Conservation (phyloP, 257 asterid species). For the Nyctanthes arbortristis region DNA sequence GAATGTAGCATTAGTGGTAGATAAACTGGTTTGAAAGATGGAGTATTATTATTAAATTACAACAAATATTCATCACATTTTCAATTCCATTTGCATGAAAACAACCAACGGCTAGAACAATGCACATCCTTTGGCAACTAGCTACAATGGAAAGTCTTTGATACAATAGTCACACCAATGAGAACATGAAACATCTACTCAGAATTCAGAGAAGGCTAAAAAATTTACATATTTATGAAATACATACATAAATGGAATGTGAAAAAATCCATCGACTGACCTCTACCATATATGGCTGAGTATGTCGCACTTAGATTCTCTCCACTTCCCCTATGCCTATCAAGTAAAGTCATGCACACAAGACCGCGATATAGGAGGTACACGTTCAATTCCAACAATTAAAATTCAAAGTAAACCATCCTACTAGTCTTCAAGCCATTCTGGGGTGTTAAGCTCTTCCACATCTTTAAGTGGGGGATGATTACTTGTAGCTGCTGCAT, state of each 20-base stretch:
- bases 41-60: neutral
- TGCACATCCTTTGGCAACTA: too few species aligned
- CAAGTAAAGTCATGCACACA: neutral
- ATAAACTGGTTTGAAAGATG: too few species aligned
- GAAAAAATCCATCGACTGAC: neutral
- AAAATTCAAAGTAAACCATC: neutral
- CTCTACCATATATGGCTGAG: neutral
- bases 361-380: neutral
- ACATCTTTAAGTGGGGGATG: constrained; percentile 47
- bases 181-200: too few species aligned
- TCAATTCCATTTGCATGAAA: neutral
- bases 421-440: constrained; percentile 94
- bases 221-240: too few species aligned
- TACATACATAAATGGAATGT: neutral
- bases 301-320: neutral
- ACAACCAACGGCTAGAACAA: too few species aligned
- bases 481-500: constrained; percentile 29
- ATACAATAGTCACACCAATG: too few species aligned
- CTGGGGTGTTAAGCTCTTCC: constrained; percentile 65
- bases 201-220: neutral
- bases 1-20: too few species aligned
- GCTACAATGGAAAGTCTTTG: too few species aligned
- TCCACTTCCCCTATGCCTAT: neutral
- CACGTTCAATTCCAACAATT: neutral
- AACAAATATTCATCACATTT: neutral